Percentiles rank a stretch among this genome's conserved stretches.
Evolutionary conservation across 2,329 filamentous ascomycete species (phyloP).

Genomic region (Raffaelea ambrosiae): DNA sequence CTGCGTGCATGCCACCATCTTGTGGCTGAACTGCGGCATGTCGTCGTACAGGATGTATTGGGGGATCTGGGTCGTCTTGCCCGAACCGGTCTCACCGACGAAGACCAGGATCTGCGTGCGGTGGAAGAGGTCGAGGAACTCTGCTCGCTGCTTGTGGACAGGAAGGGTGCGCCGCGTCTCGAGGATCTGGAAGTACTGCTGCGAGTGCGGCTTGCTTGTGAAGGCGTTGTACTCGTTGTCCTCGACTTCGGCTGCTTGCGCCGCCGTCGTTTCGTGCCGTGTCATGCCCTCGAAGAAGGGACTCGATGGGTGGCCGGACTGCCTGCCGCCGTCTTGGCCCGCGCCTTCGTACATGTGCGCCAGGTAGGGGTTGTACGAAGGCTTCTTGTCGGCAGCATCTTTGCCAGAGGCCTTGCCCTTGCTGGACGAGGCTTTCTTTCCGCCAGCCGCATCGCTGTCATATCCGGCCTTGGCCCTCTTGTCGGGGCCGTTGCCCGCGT

Average conservation of each 20-base stretch:
- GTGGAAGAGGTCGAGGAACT: slow-evolving; percentile 91
- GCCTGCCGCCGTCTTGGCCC: slow-evolving; percentile 26
- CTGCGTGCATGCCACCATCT: slow-evolving; percentile 95
- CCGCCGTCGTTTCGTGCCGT: slow-evolving; percentile 72
- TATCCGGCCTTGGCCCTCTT: background rate
- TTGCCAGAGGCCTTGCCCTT: slow-evolving; percentile 4
- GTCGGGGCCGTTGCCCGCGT: slow-evolving; percentile 8
- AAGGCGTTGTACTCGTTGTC: slow-evolving; percentile 80
- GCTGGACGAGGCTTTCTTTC: too few species aligned
- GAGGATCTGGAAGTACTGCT: slow-evolving; percentile 84
- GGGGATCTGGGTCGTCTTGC: slow-evolving; percentile 98
- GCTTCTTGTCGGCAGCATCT: slow-evolving; percentile 7
- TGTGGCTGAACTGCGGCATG: slow-evolving; percentile 73
- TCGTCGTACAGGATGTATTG: slow-evolving; percentile 98
- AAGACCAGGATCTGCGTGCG: slow-evolving; percentile 94
- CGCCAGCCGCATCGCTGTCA: background rate
- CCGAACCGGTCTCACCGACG: slow-evolving; percentile 97
- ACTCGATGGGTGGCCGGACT: slow-evolving; percentile 17
- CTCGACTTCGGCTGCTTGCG: slow-evolving; percentile 65
- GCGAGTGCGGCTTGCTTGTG: slow-evolving; percentile 66
- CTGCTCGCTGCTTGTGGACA: slow-evolving; percentile 86
- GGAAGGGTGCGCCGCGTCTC: slow-evolving; percentile 76
- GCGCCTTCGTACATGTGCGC: slow-evolving; percentile 70
- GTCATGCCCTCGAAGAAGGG: slow-evolving; percentile 58
- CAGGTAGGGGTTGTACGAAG: slow-evolving; percentile 71